Conservation (phyloP, 1,284 basidiomycete genomes). For the Psilocybe mexicana region DNA sequence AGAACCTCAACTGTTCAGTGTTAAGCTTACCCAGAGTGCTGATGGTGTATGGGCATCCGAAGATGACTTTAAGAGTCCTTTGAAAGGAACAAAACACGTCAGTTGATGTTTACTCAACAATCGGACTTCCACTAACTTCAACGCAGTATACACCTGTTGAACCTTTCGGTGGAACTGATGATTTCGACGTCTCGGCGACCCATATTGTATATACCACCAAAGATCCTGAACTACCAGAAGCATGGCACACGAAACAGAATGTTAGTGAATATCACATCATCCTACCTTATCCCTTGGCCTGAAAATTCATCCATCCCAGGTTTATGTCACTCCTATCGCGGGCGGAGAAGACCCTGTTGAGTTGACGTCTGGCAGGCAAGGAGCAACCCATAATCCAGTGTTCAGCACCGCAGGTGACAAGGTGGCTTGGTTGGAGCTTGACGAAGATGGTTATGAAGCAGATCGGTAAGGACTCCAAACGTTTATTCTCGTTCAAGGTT, state of each 20-base stretch:
- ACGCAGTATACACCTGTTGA: slow-evolving; percentile 73
- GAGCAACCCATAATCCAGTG: slow-evolving; percentile 72
- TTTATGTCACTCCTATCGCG: slow-evolving; percentile 63
- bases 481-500: neutral
- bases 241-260: slow-evolving; percentile 81
- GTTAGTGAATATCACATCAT: slow-evolving; percentile 38
- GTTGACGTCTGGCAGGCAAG: slow-evolving; percentile 81
- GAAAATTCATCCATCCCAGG: slow-evolving; percentile 35
- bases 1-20: slow-evolving; percentile 67
- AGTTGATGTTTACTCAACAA: neutral
- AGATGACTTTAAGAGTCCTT: slow-evolving; percentile 54
- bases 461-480: slow-evolving; percentile 51
- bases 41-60: slow-evolving; percentile 56
- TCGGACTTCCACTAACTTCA: neutral
- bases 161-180: slow-evolving; percentile 76
- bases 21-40: slow-evolving; percentile 48
- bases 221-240: slow-evolving; percentile 69
- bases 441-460: slow-evolving; percentile 85
- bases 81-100: slow-evolving; percentile 70
- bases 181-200: slow-evolving; percentile 71
- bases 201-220: slow-evolving; percentile 85
- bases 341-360: slow-evolving; percentile 52
- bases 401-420: slow-evolving; percentile 70
- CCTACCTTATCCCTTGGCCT: neutral
- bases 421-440: slow-evolving; percentile 85